phyloP scores from a whole-genome alignment of 306 rosid genomes.

The Purshia tridentata region DNA sequence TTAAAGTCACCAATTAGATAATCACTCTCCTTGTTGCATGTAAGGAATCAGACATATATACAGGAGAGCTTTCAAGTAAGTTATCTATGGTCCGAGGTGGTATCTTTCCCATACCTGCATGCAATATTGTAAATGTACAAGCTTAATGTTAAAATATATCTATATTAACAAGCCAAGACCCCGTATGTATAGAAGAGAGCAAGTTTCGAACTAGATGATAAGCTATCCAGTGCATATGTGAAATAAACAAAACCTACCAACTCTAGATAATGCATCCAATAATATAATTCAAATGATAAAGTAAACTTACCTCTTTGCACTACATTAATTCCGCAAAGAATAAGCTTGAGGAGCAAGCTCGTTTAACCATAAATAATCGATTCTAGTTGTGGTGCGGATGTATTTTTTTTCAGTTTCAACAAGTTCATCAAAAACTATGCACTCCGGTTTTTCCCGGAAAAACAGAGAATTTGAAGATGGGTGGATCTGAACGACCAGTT shows the following conservation, averaged over 20 bases:
- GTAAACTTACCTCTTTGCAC: not conserved
- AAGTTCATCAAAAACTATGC: conserved; percentile 72
- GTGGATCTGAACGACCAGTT: conserved; percentile 63
- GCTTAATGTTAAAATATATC: not conserved
- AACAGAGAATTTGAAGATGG: conserved; percentile 62
- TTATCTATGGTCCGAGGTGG: not conserved
- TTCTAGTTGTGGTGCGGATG: conserved; percentile 62
- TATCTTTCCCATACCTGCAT: not conserved
- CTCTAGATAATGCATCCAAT: not conserved
- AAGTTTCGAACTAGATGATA: not conserved
- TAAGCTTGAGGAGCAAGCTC: conserved; percentile 92
- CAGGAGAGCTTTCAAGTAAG: not conserved
- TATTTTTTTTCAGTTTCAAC: conserved; percentile 75
- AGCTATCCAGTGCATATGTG: too few relatives aligned
- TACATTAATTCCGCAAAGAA: conserved; percentile 43
- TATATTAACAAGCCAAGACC: not conserved
- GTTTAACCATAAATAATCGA: conserved; percentile 75
- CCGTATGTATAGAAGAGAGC: not conserved
- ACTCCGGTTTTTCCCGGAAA: conserved; percentile 65
- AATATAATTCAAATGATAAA: not conserved
- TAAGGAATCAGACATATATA: too few relatives aligned
- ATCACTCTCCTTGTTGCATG: too few relatives aligned
- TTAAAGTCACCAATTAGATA: too few relatives aligned
- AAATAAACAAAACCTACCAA: not conserved
- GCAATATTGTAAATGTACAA: not conserved